These are phyloP conservation scores for Monosporozyma solicola DNA, from an alignment of 805 yeast genomes.

Conservation along the genomic window DNA sequence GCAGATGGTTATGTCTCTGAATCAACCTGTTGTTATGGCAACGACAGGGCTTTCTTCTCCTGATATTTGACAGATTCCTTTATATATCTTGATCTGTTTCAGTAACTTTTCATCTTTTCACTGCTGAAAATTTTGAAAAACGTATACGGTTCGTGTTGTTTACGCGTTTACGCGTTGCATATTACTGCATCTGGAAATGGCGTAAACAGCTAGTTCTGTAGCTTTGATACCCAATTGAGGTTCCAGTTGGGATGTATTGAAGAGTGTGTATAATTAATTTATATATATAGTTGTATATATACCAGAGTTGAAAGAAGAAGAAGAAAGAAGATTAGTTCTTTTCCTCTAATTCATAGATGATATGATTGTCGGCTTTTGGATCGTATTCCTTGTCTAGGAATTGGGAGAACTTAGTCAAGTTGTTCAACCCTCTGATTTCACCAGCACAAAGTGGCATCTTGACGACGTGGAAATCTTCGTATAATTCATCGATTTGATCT, in stretches of 20 bases:
- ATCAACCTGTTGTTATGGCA: neutral
- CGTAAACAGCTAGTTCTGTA: neutral
- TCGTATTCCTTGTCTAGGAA: conserved; percentile 72
- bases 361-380: conserved; percentile 44
- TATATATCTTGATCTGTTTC: neutral
- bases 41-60: neutral
- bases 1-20: neutral
- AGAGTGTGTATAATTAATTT: neutral
- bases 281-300: no score
- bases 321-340: conserved; percentile 11
- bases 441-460: conserved; percentile 92
- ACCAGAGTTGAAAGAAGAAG: no score
- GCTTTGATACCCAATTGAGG: neutral
- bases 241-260: neutral
- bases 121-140: neutral
- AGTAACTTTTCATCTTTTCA: neutral
- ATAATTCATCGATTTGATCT: conserved; percentile 90
- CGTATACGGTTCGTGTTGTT: neutral
- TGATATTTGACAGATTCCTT: neutral
- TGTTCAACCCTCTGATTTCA: conserved; percentile 89
- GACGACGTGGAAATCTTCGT: conserved; percentile 94
- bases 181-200: neutral
- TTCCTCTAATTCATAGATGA: conserved; percentile 31
- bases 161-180: conserved; percentile 2
- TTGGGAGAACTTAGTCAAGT: conserved; percentile 73